Base-by-base conservation (phyloP, 805 yeast species). In the Candida namnaoensis region DNA sequence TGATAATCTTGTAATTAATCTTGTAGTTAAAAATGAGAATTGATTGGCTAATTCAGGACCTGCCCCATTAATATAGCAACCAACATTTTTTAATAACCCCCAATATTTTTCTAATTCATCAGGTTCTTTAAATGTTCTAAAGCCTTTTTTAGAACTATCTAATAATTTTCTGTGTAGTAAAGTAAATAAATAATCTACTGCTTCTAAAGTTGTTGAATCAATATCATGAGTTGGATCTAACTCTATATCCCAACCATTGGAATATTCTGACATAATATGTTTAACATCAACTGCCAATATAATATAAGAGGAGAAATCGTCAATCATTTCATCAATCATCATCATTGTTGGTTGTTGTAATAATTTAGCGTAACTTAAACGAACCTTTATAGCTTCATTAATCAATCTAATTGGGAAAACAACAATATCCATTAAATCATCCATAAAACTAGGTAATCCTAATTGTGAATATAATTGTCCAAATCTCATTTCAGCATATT, bases 311-410 rank as follows among this genome's bases (percentile, higher is more conserved):
- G 80, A 80, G 57, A 91, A 83, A 57, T 88, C 95, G 37, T 78
- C 88, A 46, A 91, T 75, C 74, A 88, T 82, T 62, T 91, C 96
- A 60, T 93, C 99, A 50, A 93, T 86, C 81, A 88, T 86, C 88
- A 88, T 84, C 79, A 90, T 77, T 0, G 97, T 88, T 2, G 96
- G 96, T 52, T 82, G 84, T 40, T 74, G 77, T 38, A 91, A 63
- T 53, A 82, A 83, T 57, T 75, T 71, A 3, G 97, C 95, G 57
- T 86, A 88, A 2, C 72, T 66, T 37, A 91, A 66, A 49, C 97
- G 72, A 35, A 85, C 74, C 32, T 73, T 72, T 36, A 90, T 82
- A 40, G 87, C 74, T 52, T 87, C 96, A 53, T 81, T 82, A 51
- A 88, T 80, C 37, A 93, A 66, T 46, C 76, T 78, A 52, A 87